Percentiles rank a stretch among this genome's conserved stretches.
Evolutionary conservation across 805 yeast genomes (phyloP).

Genomic region (Metschnikowia kofuensis): DNA sequence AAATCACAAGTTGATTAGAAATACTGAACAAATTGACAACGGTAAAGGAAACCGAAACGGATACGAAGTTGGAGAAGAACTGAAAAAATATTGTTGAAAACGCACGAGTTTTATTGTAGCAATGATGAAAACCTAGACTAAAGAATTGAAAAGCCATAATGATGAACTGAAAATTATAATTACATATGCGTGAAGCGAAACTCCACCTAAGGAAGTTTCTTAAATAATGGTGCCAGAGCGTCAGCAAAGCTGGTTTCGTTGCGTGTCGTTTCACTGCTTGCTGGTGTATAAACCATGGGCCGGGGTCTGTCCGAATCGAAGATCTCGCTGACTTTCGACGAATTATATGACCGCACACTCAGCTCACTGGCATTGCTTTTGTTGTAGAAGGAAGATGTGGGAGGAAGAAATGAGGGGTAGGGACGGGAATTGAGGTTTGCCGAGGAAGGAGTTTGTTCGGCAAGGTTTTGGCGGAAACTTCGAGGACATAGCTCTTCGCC

Average conservation of each 20-base stretch:
- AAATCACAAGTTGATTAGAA: too few species aligned
- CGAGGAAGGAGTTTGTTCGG: slow-evolving; percentile 1
- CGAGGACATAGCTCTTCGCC: background rate
- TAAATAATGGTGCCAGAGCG: background rate
- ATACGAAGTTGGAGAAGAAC: too few species aligned
- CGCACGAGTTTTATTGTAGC: too few species aligned
- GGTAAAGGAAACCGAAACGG: too few species aligned
- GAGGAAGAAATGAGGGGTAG: slow-evolving; percentile 9
- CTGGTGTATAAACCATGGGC: slow-evolving; percentile 30
- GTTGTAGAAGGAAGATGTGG: slow-evolving; percentile 5
- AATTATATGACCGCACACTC: slow-evolving; percentile 25
- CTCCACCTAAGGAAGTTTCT: background rate
- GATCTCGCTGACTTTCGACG: slow-evolving; percentile 20
- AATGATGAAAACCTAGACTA: too few species aligned
- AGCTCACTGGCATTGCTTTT: slow-evolving; percentile 24
- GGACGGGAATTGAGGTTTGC: slow-evolving; percentile 11
- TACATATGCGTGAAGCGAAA: too few species aligned
- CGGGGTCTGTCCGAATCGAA: slow-evolving; percentile 26
- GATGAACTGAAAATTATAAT: too few species aligned
- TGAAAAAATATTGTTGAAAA: too few species aligned
- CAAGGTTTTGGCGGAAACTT: slow-evolving; percentile 1
- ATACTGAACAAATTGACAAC: too few species aligned
- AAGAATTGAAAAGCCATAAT: too few species aligned
- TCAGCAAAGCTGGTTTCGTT: background rate
- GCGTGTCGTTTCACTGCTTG: slow-evolving; percentile 26